Base-by-base conservation (phyloP, 192 early-diverging fungal species). In the Kappamyces sp. region DNA sequence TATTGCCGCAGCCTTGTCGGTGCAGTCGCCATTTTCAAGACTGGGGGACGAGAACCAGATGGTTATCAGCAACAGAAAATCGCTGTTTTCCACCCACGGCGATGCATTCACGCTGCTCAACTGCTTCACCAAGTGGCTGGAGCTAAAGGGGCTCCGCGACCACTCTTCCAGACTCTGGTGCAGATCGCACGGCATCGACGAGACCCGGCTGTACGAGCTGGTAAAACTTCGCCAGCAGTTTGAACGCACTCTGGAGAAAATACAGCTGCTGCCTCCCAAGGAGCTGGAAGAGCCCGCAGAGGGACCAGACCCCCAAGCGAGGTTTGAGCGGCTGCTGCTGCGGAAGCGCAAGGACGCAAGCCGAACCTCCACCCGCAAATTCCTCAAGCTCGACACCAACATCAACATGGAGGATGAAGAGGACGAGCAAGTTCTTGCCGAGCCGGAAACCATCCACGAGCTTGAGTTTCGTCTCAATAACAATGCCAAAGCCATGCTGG, bases 201-300 rank as follows among this genome's bases (percentile, higher is more conserved):
- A 86, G 55, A 84, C 86, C 51, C 72, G 84, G 31, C 37, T 86
- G 35, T 86, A 86, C 59, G 84, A 86, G 66, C 85, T 86, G 61
- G 68, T 83, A 11, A 86, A 85, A 49, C 67, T 86, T 9, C 77
- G 79, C 49, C 54, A 62, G 5, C 84, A 86, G 50, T 86, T 84
- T 68, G 81, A 86, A 50, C 68, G 76, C 58, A 69, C 84, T 3
- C 53, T 86, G 43, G 69, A 69, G 11, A 8, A 36, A 61, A 32
- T 15, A 34, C 8, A 29, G 38, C 12, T 46, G 59, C 4, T 11
- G 7, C 39, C 11, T 9, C n/a, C 14, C 15, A 22, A 5, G 4
- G n/a, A 22, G 35, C 22, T 32, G 62, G 29, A 31, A 9, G 8
- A 41, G 61, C 47, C 45, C 50, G 15, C 55, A 62, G 33, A 9